Base-by-base conservation (phyloP, 768 basidiomycete genomes). In the Lactarius sanguifluus region DNA sequence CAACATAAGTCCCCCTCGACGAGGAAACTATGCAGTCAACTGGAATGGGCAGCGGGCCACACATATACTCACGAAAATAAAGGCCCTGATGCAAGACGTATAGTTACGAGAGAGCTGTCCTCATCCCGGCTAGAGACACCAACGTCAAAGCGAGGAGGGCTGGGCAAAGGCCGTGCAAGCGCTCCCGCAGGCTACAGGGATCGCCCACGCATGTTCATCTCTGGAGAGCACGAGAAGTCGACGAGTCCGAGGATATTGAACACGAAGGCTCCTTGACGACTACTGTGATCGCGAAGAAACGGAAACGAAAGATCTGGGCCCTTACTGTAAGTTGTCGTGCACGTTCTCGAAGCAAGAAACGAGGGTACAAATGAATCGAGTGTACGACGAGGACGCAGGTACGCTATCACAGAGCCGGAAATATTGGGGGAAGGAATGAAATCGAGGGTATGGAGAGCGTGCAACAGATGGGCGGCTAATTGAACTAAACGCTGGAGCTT, bases 381-480 rank as follows among this genome's bases (percentile, higher is more conserved):
- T 43, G 34, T 58, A 47, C 23, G 55, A 59, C 25, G 28, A 40
- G 43, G 59, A 18, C 30, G n/a, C 34, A 10, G 52, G 34, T 30
- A 50, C 18, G 40, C 8, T 47, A 56, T 60, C 58, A 41, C 62
- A 58, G 57, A 59, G 57, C 41, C 55, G 41, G 56, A 41, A 38
- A 62, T 58, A 57, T 52, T 50, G 20, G 18, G 59, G 57, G 61
- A 43, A 28, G 28, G 28, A 58, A 10, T 25, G 32, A 63, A 67
- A 64, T 67, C 41, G 28, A 64, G 66, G 66, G 66, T 67, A n/a
- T n/a, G 61, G 20, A n/a, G 23, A 36, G 5, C 57, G 61, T 34
- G n/a, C 30, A 43, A 5, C 36, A 43, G 47, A 36, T 25, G 60
- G 59, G 45, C 45, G 59, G 45, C 18, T 47, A 66, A n/a, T n/a